Conservation (phyloP, 495 filamentous ascomycete genomes). For the Thermochaetoides thermophila region DNA sequence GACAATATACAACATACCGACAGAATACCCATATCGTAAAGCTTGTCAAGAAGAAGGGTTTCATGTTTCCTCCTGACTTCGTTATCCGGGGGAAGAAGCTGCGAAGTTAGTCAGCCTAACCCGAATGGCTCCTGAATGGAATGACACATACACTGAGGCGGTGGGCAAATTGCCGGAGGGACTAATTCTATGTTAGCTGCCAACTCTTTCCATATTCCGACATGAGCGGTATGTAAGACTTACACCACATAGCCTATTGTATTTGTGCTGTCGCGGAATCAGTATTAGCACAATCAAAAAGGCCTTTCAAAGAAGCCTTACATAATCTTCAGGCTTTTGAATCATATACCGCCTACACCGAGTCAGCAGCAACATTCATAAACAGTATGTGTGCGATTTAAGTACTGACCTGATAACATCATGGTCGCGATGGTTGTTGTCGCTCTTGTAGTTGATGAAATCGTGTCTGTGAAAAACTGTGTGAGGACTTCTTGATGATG, state of each 20-base stretch:
- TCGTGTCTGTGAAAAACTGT: constrained; percentile 65
- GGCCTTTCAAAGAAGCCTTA: constrained; percentile 29
- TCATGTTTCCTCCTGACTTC: constrained; percentile 68
- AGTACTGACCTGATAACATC: constrained; percentile 39
- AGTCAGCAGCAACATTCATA: constrained; percentile 3
- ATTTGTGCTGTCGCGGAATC: constrained; percentile 48
- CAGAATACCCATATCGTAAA: constrained; percentile 80
- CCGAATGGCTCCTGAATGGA: background rate
- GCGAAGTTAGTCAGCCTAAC: background rate
- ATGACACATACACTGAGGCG: constrained; percentile 25
- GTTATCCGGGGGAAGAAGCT: constrained; percentile 62
- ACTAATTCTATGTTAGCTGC: constrained; percentile 23
- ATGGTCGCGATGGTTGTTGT: constrained; percentile 65
- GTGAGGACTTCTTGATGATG: background rate
- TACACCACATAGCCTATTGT: constrained; percentile 72
- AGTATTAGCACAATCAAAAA: constrained; percentile 3
- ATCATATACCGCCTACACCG: constrained; percentile 62
- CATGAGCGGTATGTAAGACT: constrained; percentile 11
- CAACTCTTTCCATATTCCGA: too few species aligned
- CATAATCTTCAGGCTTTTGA: constrained; percentile 58
- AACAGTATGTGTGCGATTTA: background rate
- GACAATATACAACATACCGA: too few species aligned
- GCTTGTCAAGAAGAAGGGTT: constrained; percentile 68
- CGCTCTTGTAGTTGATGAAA: constrained; percentile 84
- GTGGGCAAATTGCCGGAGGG: constrained; percentile 76